Evolutionary conservation across 139 green algal genomes (phyloP), one percentile per base, ranked within the genome.

Genomic region (Chlamydomonas schloesseri): DNA sequence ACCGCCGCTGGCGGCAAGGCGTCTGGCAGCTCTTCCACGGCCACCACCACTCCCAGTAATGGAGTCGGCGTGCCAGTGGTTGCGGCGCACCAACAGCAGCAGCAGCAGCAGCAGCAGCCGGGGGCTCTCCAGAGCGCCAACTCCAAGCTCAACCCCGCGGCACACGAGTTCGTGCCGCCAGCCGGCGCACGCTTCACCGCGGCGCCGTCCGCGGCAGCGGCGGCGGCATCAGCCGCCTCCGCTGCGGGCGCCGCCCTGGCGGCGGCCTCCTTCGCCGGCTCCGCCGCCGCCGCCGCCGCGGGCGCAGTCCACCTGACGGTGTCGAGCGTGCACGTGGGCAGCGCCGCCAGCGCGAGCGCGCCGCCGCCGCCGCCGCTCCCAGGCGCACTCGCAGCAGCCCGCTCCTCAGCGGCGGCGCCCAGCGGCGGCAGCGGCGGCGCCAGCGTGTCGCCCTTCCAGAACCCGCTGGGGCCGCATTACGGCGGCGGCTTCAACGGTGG

Each of bases 111-210:
- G 64, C 29, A 21, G 64, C n/a, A 2, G 29, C 64, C n/a, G 2
- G n/a, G 29, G n/a, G n/a, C n/a, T n/a, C n/a, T n/a, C n/a, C n/a
- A 17, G 64, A 18, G 23, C 21, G 15, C 60, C 24, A 36, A 11
- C 29, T 71, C 64, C n/a, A 37, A 42, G n/a, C 64, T 36, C 64
- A 71, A 71, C 64, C 64, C 60, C 17, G 20, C 75, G 78, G 78
- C 78, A 0, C 42, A 84, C 42, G 78, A 67, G 78, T 84, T 84
- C 29, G 78, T 84, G 46, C 78, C 78, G 64, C n/a, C n/a, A 3
- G 60, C 24, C 60, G 18, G 60, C 60, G 24, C 9, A 0, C 64
- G 20, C 58, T 67, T 17, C 18, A 31, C 58, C 58, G 28, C 58
- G 58, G n/a, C n/a, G n/a, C n/a, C 18, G 18, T 64, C 62, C 3